Base-by-base conservation (phyloP, 176 grass and related monocot species). In the Aechmea fasciata region DNA sequence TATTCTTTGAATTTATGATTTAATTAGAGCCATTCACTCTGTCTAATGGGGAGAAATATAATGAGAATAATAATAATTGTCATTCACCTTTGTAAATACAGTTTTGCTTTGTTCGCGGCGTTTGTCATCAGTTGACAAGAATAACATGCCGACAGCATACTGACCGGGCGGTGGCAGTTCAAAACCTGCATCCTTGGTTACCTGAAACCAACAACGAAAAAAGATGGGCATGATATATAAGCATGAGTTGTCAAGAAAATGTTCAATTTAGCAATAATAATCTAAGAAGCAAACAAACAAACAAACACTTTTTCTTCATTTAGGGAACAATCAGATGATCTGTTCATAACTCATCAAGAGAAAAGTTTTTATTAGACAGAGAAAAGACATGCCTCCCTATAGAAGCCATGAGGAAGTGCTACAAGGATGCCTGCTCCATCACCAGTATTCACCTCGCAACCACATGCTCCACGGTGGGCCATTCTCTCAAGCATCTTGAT, bases 361-460 rank as follows among this genome's bases (percentile, higher is more conserved):
- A 41, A 41, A 41, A 41, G 33, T 41, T 41, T 41, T 20, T 29
- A 2, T 9, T 2, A 64, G 47, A 51, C 28, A 47, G 54, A 75
- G 69, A 65, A 57, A 14, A 75, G 64, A 49, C 70, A 68, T 78
- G 48, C 95, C 87, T 93, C 84, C 47, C 54, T 71, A 67, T 85
- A 94, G 78, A 90, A 99, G 51, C 20, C 80, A 68, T 93, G 90
- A 11, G 95, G 95, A n/a, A 99, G 71, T 28, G 90, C 95, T 1
- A 99, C 95, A 24, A 99, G 72, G 11, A 99, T 99, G 47, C 95
- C 95, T 3, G 90, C 95, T 52, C 95, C 95, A 73, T 99, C 95
- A 53, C 95, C 95, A 2, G 95, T 94, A 52, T 99, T 99, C 74
- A 85, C 83, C 79, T 99, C 95, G 25, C 95, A 93, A 67, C 95